A percentile compares a stretch with the other conserved stretches of the same genome.
phyloP scores from a whole-genome alignment of 176 grass and related monocot genomes.

The Oryza officinalis region DNA sequence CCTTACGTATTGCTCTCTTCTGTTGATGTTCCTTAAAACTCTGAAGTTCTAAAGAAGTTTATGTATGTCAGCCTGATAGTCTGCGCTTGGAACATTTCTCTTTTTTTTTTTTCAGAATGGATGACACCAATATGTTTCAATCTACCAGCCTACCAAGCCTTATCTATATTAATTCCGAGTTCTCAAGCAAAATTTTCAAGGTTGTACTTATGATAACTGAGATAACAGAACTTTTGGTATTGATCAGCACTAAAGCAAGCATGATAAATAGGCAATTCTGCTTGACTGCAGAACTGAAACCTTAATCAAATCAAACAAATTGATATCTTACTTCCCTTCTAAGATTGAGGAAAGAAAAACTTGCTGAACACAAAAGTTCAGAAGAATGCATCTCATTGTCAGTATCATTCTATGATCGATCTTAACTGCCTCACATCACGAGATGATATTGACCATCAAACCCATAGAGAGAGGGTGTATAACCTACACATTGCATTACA shows the following conservation, averaged over 20 bases:
- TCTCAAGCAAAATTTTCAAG: not conserved
- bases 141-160: not conserved
- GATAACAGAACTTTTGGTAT: not conserved
- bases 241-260: not conserved
- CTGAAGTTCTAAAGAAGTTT: not conserved
- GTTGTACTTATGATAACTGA: not conserved
- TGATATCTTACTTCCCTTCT: slow-evolving; percentile 9
- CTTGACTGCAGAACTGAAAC: not conserved
- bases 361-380: slow-evolving; percentile 1
- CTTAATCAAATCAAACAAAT: not conserved
- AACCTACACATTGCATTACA: not conserved
- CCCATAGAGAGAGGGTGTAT: not conserved
- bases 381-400: not conserved
- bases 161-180: not conserved
- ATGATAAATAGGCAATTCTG: not conserved
- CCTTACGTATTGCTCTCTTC: not conserved
- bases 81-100: too few relatives aligned
- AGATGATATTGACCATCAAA: not conserved
- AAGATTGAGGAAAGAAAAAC: not conserved
- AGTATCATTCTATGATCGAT: not conserved
- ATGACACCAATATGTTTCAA: not conserved
- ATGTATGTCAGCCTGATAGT: not conserved
- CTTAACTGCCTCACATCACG: not conserved
- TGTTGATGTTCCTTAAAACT: not conserved
- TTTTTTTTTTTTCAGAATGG: too few relatives aligned